A percentile compares a stretch with the other conserved stretches of the same genome.
Evolutionary conservation across 192 early-diverging fungal genomes (phyloP).

Genomic region (Lunasporangiospora selenospora): DNA sequence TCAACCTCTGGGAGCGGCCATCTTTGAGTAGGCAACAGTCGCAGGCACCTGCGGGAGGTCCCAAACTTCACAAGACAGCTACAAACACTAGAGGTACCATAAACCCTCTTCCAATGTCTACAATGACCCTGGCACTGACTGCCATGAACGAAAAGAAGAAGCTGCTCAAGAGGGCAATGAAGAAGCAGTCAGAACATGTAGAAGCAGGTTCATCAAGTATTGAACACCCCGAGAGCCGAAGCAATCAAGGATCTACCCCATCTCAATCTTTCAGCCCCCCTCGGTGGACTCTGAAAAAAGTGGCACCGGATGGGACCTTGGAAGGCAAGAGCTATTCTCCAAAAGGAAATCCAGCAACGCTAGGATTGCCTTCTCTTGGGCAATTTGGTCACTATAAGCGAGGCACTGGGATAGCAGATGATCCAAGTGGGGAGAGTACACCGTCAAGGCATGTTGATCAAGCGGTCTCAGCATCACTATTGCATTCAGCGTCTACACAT

Average conservation of each 20-base stretch:
- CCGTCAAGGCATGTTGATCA: too few relatives aligned
- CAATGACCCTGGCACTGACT: slow-evolving; percentile 38
- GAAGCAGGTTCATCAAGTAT: not conserved
- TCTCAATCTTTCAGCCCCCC: slow-evolving; percentile 10
- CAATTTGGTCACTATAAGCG: not conserved
- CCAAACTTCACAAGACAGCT: too few relatives aligned
- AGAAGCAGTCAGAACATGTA: slow-evolving; percentile 8
- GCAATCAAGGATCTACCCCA: too few relatives aligned
- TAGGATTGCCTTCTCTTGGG: not conserved
- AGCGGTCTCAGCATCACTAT: too few relatives aligned
- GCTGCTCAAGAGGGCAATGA: slow-evolving; percentile 13
- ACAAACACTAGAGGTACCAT: not conserved
- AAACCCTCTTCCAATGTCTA: slow-evolving; percentile 28
- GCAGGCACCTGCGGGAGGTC: too few relatives aligned
- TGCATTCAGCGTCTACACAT: not conserved
- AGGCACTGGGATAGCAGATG: too few relatives aligned
- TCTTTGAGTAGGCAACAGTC: not conserved
- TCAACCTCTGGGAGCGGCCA: not conserved
- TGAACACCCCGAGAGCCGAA: not conserved
- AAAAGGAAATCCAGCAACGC: not conserved
- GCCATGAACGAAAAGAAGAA: slow-evolving; percentile 43
- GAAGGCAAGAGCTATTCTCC: slow-evolving; percentile 6
- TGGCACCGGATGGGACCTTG: not conserved
- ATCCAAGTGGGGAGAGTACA: too few relatives aligned
- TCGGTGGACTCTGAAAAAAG: slow-evolving; percentile 17